phyloP scores from a whole-genome alignment of 2,329 filamentous ascomycete species.

The Parafenestella ontariensis region DNA sequence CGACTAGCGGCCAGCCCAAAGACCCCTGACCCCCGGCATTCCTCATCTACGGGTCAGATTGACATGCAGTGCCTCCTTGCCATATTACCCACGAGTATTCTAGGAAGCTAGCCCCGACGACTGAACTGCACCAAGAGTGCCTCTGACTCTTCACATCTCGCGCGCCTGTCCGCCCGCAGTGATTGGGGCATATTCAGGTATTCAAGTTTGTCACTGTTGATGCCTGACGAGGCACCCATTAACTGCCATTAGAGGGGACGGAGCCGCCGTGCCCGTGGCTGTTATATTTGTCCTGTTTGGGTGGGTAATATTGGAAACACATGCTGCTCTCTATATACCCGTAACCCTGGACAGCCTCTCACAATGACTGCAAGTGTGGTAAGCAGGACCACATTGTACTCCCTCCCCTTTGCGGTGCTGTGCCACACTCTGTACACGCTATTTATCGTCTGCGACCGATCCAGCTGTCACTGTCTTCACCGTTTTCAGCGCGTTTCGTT shows the following conservation, averaged over 20 bases:
- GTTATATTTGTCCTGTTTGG: constrained; percentile 5
- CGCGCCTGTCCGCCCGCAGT: background rate
- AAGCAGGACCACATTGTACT: constrained; percentile 16
- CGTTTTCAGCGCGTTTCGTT: constrained; percentile 25
- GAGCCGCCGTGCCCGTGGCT: background rate
- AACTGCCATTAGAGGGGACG: constrained; percentile 1
- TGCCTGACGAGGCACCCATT: constrained; percentile 15
- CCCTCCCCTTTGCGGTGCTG: constrained; percentile 27
- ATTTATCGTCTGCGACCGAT: constrained; percentile 6
- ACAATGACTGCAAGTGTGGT: constrained; percentile 11
- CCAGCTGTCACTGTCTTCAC: constrained; percentile 10
- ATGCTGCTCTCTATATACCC: constrained; percentile 28
- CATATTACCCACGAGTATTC: constrained; percentile 26
- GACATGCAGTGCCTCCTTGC: constrained; percentile 29
- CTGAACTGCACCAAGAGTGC: constrained; percentile 7
- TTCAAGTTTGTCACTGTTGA: constrained; percentile 10
- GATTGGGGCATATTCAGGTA: background rate
- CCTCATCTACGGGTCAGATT: constrained; percentile 39
- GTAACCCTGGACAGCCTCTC: constrained; percentile 21
- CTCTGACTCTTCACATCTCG: constrained; percentile 14
- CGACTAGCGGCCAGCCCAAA: constrained; percentile 20
- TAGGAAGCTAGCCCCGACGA: constrained; percentile 21
- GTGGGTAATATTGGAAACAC: constrained; percentile 17
- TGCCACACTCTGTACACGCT: constrained; percentile 21
- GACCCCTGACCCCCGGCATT: constrained; percentile 28